A percentile compares a stretch with the other conserved stretches of the same genome.
These are phyloP conservation scores for Carex sylvatica DNA, from an alignment of 202 grass and related monocot genomes.

Conservation along the genomic window DNA sequence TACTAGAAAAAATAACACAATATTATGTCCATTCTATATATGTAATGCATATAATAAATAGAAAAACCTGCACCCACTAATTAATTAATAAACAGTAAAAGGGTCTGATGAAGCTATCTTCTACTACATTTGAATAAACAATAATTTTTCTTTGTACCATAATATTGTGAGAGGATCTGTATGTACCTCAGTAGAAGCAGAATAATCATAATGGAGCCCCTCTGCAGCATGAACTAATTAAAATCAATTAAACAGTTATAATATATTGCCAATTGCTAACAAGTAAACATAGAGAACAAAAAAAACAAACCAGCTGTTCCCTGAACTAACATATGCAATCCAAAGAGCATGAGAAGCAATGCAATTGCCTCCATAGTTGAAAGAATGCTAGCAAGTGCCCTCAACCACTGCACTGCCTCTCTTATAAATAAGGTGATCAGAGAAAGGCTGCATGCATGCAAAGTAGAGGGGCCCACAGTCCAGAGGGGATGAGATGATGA, in stretches of 20 bases:
- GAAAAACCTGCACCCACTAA: neutral
- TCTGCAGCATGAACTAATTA: neutral
- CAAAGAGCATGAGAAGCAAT: constrained; percentile 23
- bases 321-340: neutral
- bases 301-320: constrained; percentile 11
- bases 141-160: neutral
- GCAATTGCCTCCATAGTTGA: constrained; percentile 24
- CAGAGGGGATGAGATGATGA: neutral
- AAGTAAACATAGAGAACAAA: neutral
- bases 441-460: constrained; percentile 17
- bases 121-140: neutral
- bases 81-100: neutral
- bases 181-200: constrained; percentile 36
- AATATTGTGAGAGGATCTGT: neutral
- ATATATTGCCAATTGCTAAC: neutral
- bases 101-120: neutral
- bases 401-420: neutral
- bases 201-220: constrained; percentile 27
- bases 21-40: neutral
- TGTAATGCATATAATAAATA: neutral
- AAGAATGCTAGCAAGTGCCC: neutral
- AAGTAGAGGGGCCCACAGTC: constrained; percentile 9
- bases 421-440: neutral
- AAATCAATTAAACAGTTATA: constrained; percentile 15
- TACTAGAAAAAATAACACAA: neutral